A percentile compares a stretch with the other conserved stretches of the same genome.
Evolutionary conservation across 2,329 filamentous ascomycete species (phyloP).

Genomic region (Tolypocladium sp.): DNA sequence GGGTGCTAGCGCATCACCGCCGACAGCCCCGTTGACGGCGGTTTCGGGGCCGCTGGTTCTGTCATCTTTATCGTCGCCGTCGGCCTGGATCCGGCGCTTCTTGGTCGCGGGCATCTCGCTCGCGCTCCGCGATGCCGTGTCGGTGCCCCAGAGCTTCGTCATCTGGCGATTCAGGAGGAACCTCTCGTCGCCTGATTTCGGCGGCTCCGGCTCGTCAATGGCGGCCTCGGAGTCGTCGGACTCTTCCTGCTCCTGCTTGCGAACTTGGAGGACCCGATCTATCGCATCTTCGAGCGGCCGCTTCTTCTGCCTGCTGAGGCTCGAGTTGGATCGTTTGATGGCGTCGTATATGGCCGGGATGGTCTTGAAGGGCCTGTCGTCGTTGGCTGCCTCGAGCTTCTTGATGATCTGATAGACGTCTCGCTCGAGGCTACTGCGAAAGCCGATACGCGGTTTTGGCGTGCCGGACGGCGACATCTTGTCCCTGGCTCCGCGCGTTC

Average conservation of each 20-base stretch:
- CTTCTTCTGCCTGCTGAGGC: conserved; percentile 73
- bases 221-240: conserved; percentile 42
- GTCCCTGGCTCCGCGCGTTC: not conserved
- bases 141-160: conserved; percentile 27
- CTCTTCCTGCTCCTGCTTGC: conserved; percentile 58
- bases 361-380: conserved; percentile 37
- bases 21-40: not conserved
- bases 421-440: conserved; percentile 41
- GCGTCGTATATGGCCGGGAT: conserved; percentile 62
- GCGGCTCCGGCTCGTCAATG: conserved; percentile 29
- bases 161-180: conserved; percentile 33
- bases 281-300: conserved; percentile 76
- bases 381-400: conserved; percentile 62
- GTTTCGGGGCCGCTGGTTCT: conserved; percentile 2
- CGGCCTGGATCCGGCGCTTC: conserved; percentile 21
- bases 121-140: conserved; percentile 5
- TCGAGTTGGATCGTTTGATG: conserved; percentile 81
- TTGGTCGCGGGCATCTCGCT: conserved; percentile 17
- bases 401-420: conserved; percentile 73
- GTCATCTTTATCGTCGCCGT: conserved; percentile 13
- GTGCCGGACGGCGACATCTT: not conserved
- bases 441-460: conserved; percentile 5
- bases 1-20: not conserved
- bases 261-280: conserved; percentile 66
- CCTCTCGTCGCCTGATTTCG: conserved; percentile 21